Conservation (phyloP, 495 filamentous ascomycete species). For the Neurospora sp. region DNA sequence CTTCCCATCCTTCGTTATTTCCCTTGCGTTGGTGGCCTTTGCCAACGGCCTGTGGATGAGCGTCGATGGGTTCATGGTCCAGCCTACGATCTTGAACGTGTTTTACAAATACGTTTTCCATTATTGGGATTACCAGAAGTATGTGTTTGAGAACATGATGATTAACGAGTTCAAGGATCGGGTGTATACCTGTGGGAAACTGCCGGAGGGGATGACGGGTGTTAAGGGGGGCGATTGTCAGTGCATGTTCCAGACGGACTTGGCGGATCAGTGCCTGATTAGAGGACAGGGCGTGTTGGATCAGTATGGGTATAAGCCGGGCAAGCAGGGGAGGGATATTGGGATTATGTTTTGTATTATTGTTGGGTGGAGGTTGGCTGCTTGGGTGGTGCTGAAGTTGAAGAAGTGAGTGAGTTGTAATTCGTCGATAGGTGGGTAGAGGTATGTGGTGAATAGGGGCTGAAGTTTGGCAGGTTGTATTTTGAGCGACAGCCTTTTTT, state of each 20-base stretch:
- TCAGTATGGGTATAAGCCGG: slow-evolving; percentile 55
- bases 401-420: slow-evolving; percentile 11
- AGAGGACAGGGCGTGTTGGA: slow-evolving; percentile 56
- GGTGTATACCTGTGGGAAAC: slow-evolving; percentile 45
- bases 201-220: slow-evolving; percentile 18
- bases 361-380: slow-evolving; percentile 56
- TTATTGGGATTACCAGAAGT: slow-evolving; percentile 76
- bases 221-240: slow-evolving; percentile 38
- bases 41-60: slow-evolving; percentile 84
- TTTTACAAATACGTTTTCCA: slow-evolving; percentile 81
- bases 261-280: slow-evolving; percentile 56
- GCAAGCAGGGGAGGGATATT: slow-evolving; percentile 56
- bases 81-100: slow-evolving; percentile 56
- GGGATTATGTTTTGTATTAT: slow-evolving; percentile 70
- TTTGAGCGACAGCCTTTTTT: background rate
- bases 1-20: slow-evolving; percentile 68
- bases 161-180: slow-evolving; percentile 66
- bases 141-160: slow-evolving; percentile 89
- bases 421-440: background rate
- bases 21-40: slow-evolving; percentile 67
- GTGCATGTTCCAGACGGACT: slow-evolving; percentile 51
- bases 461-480: background rate
- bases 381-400: slow-evolving; percentile 29
- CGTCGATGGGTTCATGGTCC: slow-evolving; percentile 71
- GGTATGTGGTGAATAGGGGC: background rate